phyloP scores from a whole-genome alignment of 495 filamentous ascomycete genomes.

The Halenospora varia region DNA sequence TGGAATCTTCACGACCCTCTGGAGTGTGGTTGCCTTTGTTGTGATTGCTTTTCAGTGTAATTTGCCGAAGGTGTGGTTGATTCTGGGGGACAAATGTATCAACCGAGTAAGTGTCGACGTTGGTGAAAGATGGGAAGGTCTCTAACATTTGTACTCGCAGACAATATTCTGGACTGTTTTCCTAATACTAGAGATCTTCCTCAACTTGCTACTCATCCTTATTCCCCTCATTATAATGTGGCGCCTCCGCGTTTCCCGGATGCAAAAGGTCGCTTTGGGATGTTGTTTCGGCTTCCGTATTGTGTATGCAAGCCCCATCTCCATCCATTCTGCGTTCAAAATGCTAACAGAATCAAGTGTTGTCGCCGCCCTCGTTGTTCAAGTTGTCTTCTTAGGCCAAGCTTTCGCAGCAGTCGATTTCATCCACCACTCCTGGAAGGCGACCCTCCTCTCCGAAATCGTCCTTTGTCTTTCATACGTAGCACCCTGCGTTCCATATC shows the following conservation, averaged over 20 bases:
- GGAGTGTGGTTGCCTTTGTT: constrained; percentile 28
- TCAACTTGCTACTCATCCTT: neutral
- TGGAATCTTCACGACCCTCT: constrained; percentile 23
- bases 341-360: neutral
- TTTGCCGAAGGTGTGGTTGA: constrained; percentile 33
- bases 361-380: neutral
- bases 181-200: neutral
- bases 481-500: constrained; percentile 41
- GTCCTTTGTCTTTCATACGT: constrained; percentile 35
- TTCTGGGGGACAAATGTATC: constrained; percentile 30
- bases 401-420: neutral
- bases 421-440: neutral
- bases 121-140: neutral
- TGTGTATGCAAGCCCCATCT: neutral
- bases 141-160: constrained; percentile 56
- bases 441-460: constrained; percentile 14
- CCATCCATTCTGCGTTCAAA: neutral
- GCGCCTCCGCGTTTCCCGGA: neutral
- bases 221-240: neutral
- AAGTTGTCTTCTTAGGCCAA: neutral
- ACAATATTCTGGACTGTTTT: constrained; percentile 33
- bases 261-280: neutral
- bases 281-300: neutral
- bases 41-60: constrained; percentile 35
- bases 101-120: constrained; percentile 20